Conservation (phyloP, 2,329 filamentous ascomycete species). For the Apiospora rasikravindrae region DNA sequence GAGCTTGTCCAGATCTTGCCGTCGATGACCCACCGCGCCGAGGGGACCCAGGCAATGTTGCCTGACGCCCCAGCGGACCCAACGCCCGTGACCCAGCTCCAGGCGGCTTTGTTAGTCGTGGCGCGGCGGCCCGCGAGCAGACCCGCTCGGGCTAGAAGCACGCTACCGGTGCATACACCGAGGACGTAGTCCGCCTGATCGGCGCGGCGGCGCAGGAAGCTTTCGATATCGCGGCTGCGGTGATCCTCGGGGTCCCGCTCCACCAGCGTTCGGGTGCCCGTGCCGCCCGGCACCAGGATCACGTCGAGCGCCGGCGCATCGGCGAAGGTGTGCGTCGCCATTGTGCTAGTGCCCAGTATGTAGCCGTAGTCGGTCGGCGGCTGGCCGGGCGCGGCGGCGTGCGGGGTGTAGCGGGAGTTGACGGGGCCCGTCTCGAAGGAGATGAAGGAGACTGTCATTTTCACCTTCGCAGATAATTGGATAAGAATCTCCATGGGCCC, state of each 20-base stretch:
- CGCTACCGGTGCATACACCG: slow-evolving; percentile 30
- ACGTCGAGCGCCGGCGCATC: slow-evolving; percentile 49
- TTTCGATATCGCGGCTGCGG: slow-evolving; percentile 32
- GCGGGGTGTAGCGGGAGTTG: slow-evolving; percentile 47
- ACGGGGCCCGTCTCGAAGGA: slow-evolving; percentile 42
- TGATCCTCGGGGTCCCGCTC: slow-evolving; percentile 31
- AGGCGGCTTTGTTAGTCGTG: slow-evolving; percentile 31
- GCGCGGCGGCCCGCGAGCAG: slow-evolving; percentile 27
- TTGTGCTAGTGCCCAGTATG: slow-evolving; percentile 38
- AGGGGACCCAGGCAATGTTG: slow-evolving; percentile 42
- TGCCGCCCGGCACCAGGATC: slow-evolving; percentile 32
- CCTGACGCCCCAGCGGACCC: slow-evolving; percentile 25
- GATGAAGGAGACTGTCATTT: slow-evolving; percentile 43
- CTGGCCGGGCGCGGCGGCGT: slow-evolving; percentile 47
- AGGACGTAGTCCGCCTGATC: slow-evolving; percentile 46
- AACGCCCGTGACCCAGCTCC: slow-evolving; percentile 26
- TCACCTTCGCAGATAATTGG: neutral
- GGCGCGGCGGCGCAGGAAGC: slow-evolving; percentile 36
- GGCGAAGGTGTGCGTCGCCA: slow-evolving; percentile 32
- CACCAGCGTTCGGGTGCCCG: slow-evolving; percentile 27
- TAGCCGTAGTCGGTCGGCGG: slow-evolving; percentile 34
- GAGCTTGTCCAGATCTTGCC: slow-evolving; percentile 31
- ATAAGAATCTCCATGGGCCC: slow-evolving; percentile 45
- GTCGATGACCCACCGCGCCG: slow-evolving; percentile 32
- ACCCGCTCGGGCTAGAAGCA: slow-evolving; percentile 31